Base-by-base conservation (phyloP, 169 alveolate species). In the Prorocentrum cordatum region DNA sequence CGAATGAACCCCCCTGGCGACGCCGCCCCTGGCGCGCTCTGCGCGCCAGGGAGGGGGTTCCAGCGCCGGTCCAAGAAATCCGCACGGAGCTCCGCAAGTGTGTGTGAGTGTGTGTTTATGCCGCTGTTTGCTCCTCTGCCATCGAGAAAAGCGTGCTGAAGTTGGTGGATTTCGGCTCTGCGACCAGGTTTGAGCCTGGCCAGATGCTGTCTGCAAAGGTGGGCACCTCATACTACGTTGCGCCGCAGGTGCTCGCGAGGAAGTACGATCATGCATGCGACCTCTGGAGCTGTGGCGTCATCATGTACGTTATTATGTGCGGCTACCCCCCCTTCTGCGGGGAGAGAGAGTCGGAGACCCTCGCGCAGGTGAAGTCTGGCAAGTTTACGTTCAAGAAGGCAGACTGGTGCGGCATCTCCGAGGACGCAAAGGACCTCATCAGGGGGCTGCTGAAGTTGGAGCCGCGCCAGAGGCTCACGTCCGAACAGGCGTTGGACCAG, bases 261-360 rank as follows among this genome's bases (percentile, higher is more conserved):
- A 59, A 85, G 33, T 95, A 95, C 83, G 94, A 93, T 45, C 93
- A 73, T 33, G 86, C 87, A 36, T 97, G 99, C 90, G 98, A 97
- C 87, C 92, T 95, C 26, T 97, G 98, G 98, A 94, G 92, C n/a
- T n/a, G n/a, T n/a, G n/a, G n/a, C n/a, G n/a, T n/a, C n/a, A n/a
- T n/a, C n/a, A n/a, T n/a, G n/a, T 97, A 95, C 93, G 94, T 96
- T n/a, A 85, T 95, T 64, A 93, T 97, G 39, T 93, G 96, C 77
- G 97, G 96, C 3, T 95, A 89, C 50, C 96, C 97, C 22, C 98
- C 97, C 6, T 96, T 95, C 80, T 93, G 93, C 38, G 98, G 98
- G 2, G 96, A 95, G 72, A 94, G 94, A 1, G 97, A 95, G 95
- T 58, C 89, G 95, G 92, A 84, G 75, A 72, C 96, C 10, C 93